Evolutionary conservation across 1,139 yeast genomes (phyloP).

Genomic region (Hansenula anomala): DNA sequence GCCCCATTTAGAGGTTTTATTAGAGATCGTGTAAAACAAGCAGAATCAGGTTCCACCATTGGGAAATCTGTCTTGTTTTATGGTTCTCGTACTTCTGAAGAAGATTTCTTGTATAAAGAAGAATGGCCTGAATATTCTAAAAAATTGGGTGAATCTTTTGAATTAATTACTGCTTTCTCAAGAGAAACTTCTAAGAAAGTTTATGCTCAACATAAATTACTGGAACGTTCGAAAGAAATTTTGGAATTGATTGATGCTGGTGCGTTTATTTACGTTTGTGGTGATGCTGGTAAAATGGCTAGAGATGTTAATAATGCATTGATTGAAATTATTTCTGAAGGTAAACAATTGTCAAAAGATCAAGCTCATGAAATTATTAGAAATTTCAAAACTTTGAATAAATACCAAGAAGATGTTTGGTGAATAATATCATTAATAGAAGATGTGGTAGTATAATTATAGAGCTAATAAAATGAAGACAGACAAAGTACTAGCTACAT

Average conservation of each 20-base stretch:
- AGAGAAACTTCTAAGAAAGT: slow-evolving; percentile 63
- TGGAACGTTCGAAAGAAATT: slow-evolving; percentile 51
- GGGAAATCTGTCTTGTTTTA: slow-evolving; percentile 78
- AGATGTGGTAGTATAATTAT: too few species aligned
- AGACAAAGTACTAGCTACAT: too few species aligned
- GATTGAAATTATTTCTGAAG: slow-evolving; percentile 54
- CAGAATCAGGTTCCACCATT: slow-evolving; percentile 44
- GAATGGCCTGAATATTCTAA: slow-evolving; percentile 80
- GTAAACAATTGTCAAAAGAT: slow-evolving; percentile 45
- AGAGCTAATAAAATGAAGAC: too few species aligned
- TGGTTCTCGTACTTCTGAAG: slow-evolving; percentile 74
- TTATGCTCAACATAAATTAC: slow-evolving; percentile 80
- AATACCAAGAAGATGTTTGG: slow-evolving; percentile 98
- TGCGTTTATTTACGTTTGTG: slow-evolving; percentile 91
- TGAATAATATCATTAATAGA: slow-evolving; percentile 32
- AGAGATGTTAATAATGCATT: slow-evolving; percentile 86
- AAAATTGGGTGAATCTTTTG: slow-evolving; percentile 59
- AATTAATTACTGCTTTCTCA: slow-evolving; percentile 80
- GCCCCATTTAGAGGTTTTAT: slow-evolving; percentile 96
- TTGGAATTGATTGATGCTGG: slow-evolving; percentile 61
- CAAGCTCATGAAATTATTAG: slow-evolving; percentile 77
- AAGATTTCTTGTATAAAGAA: slow-evolving; percentile 77
- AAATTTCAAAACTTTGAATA: slow-evolving; percentile 76
- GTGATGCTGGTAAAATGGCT: slow-evolving; percentile 96
- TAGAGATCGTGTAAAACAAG: slow-evolving; percentile 68